Evolutionary conservation across 495 filamentous ascomycete species (phyloP), one percentile per base, ranked within the genome.

Genomic region (Penicillium subrubescens): DNA sequence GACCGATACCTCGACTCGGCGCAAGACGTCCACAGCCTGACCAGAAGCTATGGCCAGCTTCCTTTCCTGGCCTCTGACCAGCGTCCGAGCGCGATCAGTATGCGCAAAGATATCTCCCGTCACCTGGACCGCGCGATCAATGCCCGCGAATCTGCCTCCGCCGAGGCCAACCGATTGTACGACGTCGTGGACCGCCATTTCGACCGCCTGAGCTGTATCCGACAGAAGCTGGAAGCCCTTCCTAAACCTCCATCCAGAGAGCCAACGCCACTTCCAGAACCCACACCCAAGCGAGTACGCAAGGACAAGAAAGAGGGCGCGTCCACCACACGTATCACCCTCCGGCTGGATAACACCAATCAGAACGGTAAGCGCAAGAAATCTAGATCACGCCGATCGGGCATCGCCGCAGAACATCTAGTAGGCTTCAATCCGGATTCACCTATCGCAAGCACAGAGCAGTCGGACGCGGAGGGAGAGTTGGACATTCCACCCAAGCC

Each of bases 161-260:
- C 91, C 44, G 95, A 99, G 74, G 90, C 95, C 8, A 81, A 84
- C 69, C 88, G 94, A 58, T 85, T 97, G 66, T 85, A 88, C 70
- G 90, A 96, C 63, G 85, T 87, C 60, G 85, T 96, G 17, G 85
- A 91, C 68, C 87, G 92, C 53, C 93, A 97, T 75, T 86, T 88
- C 71, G 88, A 86, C 68, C 89, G 93, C 31, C 80, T 92, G 58
- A 87, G 82, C 62, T 89, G 85, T 44, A 97, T 99, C 66, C 87
- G 88, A 8, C 81, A 86, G 58, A 97, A 97, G 77, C 87, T 99
- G 15, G 82, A 93, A 66, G 86, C 87, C 1, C 87, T 97, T 67
- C 87, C 86, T 11, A 85, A 88, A 67, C 91, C 90, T 5, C 82
- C 87, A 7, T 89, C 88, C n/a, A 81, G 84, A 60, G 90, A 91